These are phyloP conservation scores for Arthrobotrys pseudoclavata DNA, from an alignment of 2,329 filamentous ascomycete species.

Conservation along the genomic window DNA sequence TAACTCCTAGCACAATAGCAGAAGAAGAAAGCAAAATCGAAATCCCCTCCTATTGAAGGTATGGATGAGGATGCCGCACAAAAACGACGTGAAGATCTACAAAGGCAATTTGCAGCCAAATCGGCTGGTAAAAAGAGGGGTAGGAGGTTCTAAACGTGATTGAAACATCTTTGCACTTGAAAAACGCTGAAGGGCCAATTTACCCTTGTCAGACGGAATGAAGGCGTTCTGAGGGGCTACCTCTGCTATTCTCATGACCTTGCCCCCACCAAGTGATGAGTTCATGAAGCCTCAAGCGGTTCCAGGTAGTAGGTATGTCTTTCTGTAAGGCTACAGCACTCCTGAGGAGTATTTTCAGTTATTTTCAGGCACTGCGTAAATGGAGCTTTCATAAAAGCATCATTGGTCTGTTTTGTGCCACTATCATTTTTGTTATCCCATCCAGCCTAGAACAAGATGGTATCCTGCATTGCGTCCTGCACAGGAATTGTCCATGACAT, in stretches of 20 bases:
- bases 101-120: slow-evolving; percentile 63
- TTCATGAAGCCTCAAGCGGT: too few relatives aligned
- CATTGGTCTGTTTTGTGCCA: background rate
- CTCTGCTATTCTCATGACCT: too few relatives aligned
- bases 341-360: background rate
- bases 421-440: background rate
- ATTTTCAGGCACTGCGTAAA: background rate
- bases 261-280: too few relatives aligned
- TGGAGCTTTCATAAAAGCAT: background rate
- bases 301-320: too few relatives aligned
- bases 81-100: slow-evolving; percentile 61
- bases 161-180: background rate
- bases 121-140: slow-evolving; percentile 62
- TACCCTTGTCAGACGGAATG: background rate
- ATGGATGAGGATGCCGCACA: slow-evolving; percentile 63
- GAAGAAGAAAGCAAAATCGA: slow-evolving; percentile 56
- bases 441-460: too few relatives aligned
- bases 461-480: too few relatives aligned
- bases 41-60: slow-evolving; percentile 60
- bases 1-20: slow-evolving; percentile 27
- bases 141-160: slow-evolving; percentile 61
- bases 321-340: background rate
- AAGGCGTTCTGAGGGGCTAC: background rate
- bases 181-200: background rate
- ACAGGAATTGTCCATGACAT: too few relatives aligned